Evolutionary conservation across 2,329 filamentous ascomycete species (phyloP).

Genomic region (Paecilomyces variotii): DNA sequence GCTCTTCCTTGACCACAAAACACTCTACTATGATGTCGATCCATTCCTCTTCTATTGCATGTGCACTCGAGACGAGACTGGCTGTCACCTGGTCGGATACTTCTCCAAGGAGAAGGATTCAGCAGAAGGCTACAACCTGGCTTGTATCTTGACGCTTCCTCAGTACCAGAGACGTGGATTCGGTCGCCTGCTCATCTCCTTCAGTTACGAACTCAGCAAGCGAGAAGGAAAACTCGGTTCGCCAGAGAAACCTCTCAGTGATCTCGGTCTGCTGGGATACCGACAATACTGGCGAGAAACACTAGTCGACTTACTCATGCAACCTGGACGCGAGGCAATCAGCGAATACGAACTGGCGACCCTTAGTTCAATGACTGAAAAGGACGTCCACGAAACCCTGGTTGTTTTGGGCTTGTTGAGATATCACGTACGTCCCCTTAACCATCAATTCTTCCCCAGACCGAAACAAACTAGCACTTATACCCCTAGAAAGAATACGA

Average conservation of each 20-base stretch:
- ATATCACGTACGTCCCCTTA: conserved; percentile 56
- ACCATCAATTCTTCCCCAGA: neutral
- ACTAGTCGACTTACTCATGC: conserved; percentile 77
- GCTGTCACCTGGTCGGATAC: conserved; percentile 97
- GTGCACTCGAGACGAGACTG: conserved; percentile 83
- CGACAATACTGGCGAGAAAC: conserved; percentile 97
- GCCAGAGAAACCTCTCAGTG: conserved; percentile 91
- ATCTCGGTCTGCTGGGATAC: conserved; percentile 87
- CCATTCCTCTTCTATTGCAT: conserved; percentile 97
- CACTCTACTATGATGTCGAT: conserved; percentile 94
- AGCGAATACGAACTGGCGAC: conserved; percentile 80
- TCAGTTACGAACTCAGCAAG: conserved; percentile 93
- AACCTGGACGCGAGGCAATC: conserved; percentile 55
- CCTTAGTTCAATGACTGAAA: conserved; percentile 86
- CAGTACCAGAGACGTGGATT: conserved; percentile 96
- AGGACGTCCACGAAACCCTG: conserved; percentile 89
- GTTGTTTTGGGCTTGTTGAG: conserved; percentile 92
- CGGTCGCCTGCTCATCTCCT: conserved; percentile 86
- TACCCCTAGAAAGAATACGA: neutral
- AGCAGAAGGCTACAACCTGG: conserved; percentile 93
- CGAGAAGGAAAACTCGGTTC: conserved; percentile 92
- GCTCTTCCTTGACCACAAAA: conserved; percentile 96
- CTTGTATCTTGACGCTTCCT: conserved; percentile 91
- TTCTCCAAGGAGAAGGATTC: conserved; percentile 98
- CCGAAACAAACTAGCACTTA: neutral